Evolutionary conservation across 139 green algal species (phyloP).

Genomic region (Coccomyxa sp.): DNA sequence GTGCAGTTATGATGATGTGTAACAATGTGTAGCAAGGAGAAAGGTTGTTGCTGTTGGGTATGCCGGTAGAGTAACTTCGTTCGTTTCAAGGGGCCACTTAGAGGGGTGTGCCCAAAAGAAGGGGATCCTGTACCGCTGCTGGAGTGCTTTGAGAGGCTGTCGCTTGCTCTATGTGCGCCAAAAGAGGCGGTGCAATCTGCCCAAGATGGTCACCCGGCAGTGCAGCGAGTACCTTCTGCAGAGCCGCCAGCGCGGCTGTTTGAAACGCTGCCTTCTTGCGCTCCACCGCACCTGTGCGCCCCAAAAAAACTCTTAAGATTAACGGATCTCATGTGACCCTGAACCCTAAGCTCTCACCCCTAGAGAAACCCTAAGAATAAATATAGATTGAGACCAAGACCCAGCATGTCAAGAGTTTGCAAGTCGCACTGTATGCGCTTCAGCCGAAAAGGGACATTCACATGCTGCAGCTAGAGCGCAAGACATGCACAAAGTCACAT

Average conservation of each 20-base stretch:
- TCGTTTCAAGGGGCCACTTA: neutral
- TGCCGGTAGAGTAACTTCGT: neutral
- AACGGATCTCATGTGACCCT: neutral
- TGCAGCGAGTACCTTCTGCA: constrained; percentile 13
- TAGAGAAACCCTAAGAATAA: too few species aligned
- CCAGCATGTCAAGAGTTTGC: too few species aligned
- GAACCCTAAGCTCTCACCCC: neutral
- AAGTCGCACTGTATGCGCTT: too few species aligned
- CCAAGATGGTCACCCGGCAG: constrained; percentile 14
- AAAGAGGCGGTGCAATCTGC: constrained; percentile 8
- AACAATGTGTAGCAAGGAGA: neutral
- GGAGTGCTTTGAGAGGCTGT: neutral
- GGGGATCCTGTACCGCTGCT: neutral
- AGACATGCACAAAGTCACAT: too few species aligned
- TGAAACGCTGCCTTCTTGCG: constrained; percentile 30
- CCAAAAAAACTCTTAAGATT: constrained; percentile 16
- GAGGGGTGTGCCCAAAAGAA: neutral
- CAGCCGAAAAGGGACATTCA: too few species aligned
- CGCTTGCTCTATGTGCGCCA: neutral
- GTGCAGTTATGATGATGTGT: too few species aligned
- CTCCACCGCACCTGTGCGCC: constrained; percentile 23
- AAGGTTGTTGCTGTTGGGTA: neutral
- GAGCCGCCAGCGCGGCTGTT: constrained; percentile 26
- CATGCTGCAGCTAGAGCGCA: too few species aligned
- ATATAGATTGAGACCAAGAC: too few species aligned